Percentiles rank a stretch among this genome's conserved stretches.
These are phyloP conservation scores for Logfia minima DNA, from an alignment of 129 eudicot genomes.

Conservation along the genomic window DNA sequence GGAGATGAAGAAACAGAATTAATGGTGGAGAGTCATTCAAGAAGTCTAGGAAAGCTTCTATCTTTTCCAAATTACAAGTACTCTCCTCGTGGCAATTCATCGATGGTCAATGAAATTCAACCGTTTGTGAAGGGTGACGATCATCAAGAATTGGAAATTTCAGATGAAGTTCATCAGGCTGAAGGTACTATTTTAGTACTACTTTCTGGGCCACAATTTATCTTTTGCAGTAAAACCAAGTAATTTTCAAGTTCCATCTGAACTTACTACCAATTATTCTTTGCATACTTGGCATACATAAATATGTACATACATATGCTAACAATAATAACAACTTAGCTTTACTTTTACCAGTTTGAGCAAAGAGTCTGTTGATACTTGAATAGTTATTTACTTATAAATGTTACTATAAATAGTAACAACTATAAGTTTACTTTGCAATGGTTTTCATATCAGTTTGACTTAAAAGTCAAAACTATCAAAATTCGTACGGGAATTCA, in stretches of 20 bases:
- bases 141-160: slow-evolving; percentile 9
- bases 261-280: neutral
- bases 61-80: slow-evolving; percentile 58
- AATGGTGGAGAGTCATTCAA: slow-evolving; percentile 38
- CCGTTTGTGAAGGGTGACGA: neutral
- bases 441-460: neutral
- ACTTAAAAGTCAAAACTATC: neutral
- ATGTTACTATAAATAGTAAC: neutral
- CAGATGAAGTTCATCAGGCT: slow-evolving; percentile 24
- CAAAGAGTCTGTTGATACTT: neutral
- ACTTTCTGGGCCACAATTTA: neutral
- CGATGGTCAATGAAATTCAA: slow-evolving; percentile 29
- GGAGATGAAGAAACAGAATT: slow-evolving; percentile 46
- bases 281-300: too few relatives aligned
- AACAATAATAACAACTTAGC: neutral
- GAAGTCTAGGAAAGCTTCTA: slow-evolving; percentile 74
- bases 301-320: too few relatives aligned
- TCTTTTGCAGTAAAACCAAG: neutral
- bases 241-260: neutral
- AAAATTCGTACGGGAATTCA: neutral
- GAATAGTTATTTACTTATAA: neutral
- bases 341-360: neutral
- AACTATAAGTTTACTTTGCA: neutral
- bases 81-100: neutral
- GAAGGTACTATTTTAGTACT: slow-evolving; percentile 28